Percentiles rank a stretch among this genome's conserved stretches.
Conservation (phyloP, 108 stramenopile species). For the Cyclotella choctawhatcheeana region DNA sequence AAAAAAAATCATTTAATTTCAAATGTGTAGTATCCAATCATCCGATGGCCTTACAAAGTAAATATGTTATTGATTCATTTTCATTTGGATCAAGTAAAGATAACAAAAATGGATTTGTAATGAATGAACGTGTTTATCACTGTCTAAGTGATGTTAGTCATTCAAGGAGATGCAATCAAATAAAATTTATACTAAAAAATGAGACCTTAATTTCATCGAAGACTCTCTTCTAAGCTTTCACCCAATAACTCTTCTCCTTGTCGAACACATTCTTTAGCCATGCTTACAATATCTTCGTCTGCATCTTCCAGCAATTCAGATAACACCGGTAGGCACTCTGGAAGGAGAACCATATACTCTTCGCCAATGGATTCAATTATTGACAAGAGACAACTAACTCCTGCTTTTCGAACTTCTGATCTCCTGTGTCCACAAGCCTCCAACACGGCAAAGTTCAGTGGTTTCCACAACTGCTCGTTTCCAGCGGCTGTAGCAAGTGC, state of each 20-base stretch:
- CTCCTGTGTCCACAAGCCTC: slow-evolving; percentile 72
- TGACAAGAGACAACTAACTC: slow-evolving; percentile 73
- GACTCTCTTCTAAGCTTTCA: slow-evolving; percentile 81
- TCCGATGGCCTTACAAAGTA: too few relatives aligned
- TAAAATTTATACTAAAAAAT: neutral
- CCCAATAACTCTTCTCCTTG: slow-evolving; percentile 88
- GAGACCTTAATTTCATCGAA: slow-evolving; percentile 47
- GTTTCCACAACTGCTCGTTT: slow-evolving; percentile 91
- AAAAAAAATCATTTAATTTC: too few relatives aligned
- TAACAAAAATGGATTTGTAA: too few relatives aligned
- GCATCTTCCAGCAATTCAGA: slow-evolving; percentile 87
- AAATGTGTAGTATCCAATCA: too few relatives aligned
- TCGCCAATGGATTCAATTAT: slow-evolving; percentile 87
- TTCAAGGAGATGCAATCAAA: too few relatives aligned
- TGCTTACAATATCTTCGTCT: slow-evolving; percentile 78
- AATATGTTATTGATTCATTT: too few relatives aligned
- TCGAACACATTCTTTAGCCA: slow-evolving; percentile 81
- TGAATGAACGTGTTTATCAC: too few relatives aligned
- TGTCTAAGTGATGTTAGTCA: too few relatives aligned
- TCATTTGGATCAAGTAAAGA: too few relatives aligned
- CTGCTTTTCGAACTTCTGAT: slow-evolving; percentile 80
- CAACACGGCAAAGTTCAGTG: slow-evolving; percentile 85
- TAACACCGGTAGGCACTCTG: slow-evolving; percentile 88
- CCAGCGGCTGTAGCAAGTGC: slow-evolving; percentile 87
- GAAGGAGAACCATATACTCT: slow-evolving; percentile 92